Conservation (phyloP, 441 rosid species). For the Codiaeum variegatum region DNA sequence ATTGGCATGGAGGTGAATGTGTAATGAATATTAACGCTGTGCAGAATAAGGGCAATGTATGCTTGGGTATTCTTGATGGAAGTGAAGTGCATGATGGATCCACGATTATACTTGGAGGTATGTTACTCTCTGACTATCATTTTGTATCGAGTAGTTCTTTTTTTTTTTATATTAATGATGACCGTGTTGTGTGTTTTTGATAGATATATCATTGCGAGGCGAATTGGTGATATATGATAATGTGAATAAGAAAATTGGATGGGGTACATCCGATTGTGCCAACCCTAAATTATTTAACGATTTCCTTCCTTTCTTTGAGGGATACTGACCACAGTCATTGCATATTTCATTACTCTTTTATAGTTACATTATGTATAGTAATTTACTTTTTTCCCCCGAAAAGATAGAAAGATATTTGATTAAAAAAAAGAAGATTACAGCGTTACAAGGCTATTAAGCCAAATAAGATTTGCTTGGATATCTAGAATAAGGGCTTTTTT, state of each 20-base stretch:
- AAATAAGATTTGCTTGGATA: too few relatives aligned
- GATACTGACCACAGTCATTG: too few relatives aligned
- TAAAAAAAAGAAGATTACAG: too few relatives aligned
- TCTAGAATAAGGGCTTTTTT: too few relatives aligned
- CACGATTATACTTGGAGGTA: slow-evolving; percentile 88
- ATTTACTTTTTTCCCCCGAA: too few relatives aligned
- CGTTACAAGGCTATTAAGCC: too few relatives aligned
- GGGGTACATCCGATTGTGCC: slow-evolving; percentile 59
- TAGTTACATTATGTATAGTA: too few relatives aligned
- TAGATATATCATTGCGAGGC: slow-evolving; percentile 79
- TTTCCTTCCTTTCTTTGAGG: slow-evolving; percentile 43
- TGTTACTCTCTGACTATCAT: too few relatives aligned
- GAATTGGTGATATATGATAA: slow-evolving; percentile 74
- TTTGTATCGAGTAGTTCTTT: too few relatives aligned
- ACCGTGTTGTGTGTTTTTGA: not conserved
- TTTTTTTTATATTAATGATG: not conserved
- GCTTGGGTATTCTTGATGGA: slow-evolving; percentile 91
- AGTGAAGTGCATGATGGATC: slow-evolving; percentile 76
- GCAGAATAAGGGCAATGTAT: slow-evolving; percentile 77
- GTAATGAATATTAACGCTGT: slow-evolving; percentile 22
- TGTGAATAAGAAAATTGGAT: slow-evolving; percentile 64
- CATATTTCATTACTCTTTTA: too few relatives aligned
- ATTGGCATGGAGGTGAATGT: not conserved
- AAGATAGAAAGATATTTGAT: too few relatives aligned
- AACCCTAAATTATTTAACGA: slow-evolving; percentile 36